phyloP scores from a whole-genome alignment of 768 basidiomycete genomes.

The Daedaleopsis nitida region DNA sequence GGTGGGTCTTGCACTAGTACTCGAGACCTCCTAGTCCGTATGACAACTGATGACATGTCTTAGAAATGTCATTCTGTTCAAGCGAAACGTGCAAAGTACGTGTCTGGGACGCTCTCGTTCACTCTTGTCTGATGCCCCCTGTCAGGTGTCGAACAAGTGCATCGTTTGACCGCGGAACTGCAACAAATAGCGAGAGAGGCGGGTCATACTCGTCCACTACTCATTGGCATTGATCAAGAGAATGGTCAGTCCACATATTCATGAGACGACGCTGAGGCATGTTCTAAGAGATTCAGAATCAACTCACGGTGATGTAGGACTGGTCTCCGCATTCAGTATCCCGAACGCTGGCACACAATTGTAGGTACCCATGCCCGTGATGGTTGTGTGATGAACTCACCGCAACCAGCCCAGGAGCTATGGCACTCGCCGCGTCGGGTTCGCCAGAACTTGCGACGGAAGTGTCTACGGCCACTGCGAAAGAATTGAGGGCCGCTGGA shows the following conservation, averaged over 20 bases:
- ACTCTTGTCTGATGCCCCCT: neutral
- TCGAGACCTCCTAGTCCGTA: neutral
- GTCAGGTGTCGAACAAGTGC: slow-evolving; percentile 41
- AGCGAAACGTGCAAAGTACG: slow-evolving; percentile 60
- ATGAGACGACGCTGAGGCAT: no score
- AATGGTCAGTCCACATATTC: slow-evolving; percentile 49
- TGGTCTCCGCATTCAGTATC: slow-evolving; percentile 66
- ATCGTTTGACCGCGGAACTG: slow-evolving; percentile 47
- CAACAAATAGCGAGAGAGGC: slow-evolving; percentile 58
- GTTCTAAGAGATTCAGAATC: no score
- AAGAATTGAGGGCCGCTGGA: slow-evolving; percentile 59
- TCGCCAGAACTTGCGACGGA: slow-evolving; percentile 47
- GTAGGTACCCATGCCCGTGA: slow-evolving; percentile 39
- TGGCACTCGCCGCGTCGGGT: slow-evolving; percentile 64
- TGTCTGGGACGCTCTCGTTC: neutral
- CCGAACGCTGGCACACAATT: slow-evolving; percentile 63
- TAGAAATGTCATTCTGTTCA: slow-evolving; percentile 67
- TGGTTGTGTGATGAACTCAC: neutral
- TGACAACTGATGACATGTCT: neutral
- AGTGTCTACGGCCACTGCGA: slow-evolving; percentile 51
- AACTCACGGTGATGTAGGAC: slow-evolving; percentile 41
- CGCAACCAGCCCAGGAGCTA: slow-evolving; percentile 62
- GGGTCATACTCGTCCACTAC: slow-evolving; percentile 55
- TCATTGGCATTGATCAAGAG: slow-evolving; percentile 77
- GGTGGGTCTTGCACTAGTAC: slow-evolving; percentile 33